phyloP scores from a whole-genome alignment of 2,329 filamentous ascomycete species.

The Epichloe brachyelytri region DNA sequence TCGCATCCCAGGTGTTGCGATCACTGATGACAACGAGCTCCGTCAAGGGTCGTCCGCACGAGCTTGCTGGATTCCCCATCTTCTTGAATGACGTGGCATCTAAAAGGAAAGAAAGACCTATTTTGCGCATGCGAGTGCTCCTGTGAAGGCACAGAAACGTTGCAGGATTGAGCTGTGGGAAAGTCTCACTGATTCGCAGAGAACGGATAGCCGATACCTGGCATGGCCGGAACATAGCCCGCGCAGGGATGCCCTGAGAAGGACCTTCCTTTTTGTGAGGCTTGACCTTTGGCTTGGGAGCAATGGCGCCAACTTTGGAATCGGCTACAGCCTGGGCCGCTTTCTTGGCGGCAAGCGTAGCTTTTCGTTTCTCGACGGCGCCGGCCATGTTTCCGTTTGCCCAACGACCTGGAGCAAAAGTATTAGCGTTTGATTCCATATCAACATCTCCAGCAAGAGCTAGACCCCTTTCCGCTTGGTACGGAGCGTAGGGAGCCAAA shows the following conservation, averaged over 20 bases:
- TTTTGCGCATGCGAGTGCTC: too few relatives aligned
- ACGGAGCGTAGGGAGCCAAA: slow-evolving; percentile 1
- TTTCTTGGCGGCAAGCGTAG: slow-evolving; percentile 47
- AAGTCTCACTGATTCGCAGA: slow-evolving; percentile 6
- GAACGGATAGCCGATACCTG: slow-evolving; percentile 17
- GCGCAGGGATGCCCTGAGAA: slow-evolving; percentile 3
- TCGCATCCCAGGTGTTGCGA: too few relatives aligned
- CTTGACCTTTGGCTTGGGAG: slow-evolving; percentile 26
- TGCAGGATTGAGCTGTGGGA: not conserved
- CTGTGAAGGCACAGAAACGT: too few relatives aligned
- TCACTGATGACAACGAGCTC: too few relatives aligned
- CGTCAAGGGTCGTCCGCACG: too few relatives aligned
- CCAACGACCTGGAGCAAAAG: slow-evolving; percentile 35
- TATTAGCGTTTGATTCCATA: slow-evolving; percentile 11
- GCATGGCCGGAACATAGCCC: slow-evolving; percentile 12
- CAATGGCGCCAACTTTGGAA: slow-evolving; percentile 21
- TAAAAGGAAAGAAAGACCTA: too few relatives aligned
- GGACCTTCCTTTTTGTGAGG: slow-evolving; percentile 20
- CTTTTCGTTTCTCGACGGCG: slow-evolving; percentile 48
- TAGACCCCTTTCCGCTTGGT: not conserved
- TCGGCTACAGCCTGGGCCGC: slow-evolving; percentile 30
- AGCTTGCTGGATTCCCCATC: too few relatives aligned
- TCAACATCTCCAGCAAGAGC: not conserved
- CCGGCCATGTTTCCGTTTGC: slow-evolving; percentile 46
- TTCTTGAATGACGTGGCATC: too few relatives aligned